Base-by-base conservation (phyloP, 306 rosid species). In the Trifolium repens region DNA sequence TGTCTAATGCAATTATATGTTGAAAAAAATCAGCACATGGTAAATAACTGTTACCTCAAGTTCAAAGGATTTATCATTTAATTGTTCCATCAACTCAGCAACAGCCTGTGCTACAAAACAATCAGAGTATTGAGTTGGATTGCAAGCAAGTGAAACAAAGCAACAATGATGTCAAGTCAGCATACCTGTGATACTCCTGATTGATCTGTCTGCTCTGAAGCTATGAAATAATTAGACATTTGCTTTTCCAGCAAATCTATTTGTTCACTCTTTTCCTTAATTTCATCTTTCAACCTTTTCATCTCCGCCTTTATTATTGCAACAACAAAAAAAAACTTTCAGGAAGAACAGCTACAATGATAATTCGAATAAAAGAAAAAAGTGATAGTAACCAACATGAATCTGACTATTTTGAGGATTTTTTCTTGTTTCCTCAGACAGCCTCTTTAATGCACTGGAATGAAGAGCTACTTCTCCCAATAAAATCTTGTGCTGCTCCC, bases 381-480 rank as follows among this genome's bases (percentile, higher is more conserved):
- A 64, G 78, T 26, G 57, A 66, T 75, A 72, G 79, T 62, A 50
- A 84, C 75, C 81, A 87, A 91, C 98, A 75, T 94, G 83, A 80
- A 88, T 81, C 81, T 83, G 90, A 75, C 86, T 87, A 78, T 84
- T 87, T 78, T 87, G 87, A 68, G 97, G 97, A 75, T 81, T 87
- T 89, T 82, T 83, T 76, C 80, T 69, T 40, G 88, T 91, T 83
- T 91, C 96, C 73, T 94, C 93, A 39, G 93, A 86, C 84, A 94
- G 81, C 82, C 97, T 87, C 90, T 91, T 94, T 85, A 94, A 82
- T 78, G 96, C 85, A 78, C 98, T 90, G 71, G 92, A 87, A 83
- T 89, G 96, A 70, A 94, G 96, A 65, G 97, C 97, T 72, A 94
- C 91, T 88, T 94, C 97, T 82, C 91, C 97, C 24, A 93, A 87